These are phyloP conservation scores for Lentinula raphanica DNA, from an alignment of 768 basidiomycete species.

Conservation along the genomic window DNA sequence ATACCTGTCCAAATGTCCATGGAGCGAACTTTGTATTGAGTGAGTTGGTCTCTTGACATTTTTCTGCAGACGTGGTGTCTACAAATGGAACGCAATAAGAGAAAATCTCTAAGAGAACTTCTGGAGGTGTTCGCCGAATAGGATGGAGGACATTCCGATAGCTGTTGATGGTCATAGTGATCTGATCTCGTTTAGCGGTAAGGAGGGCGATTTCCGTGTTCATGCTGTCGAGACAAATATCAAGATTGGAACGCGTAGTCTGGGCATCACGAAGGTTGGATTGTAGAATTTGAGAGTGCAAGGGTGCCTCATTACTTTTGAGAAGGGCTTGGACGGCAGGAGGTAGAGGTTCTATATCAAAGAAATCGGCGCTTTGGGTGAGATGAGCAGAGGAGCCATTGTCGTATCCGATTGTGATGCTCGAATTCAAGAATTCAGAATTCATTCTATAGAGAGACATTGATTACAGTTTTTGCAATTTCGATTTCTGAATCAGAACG, in stretches of 20 bases:
- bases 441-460: too few species aligned
- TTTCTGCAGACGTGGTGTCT: not conserved
- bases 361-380: not conserved
- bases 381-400: not conserved
- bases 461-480: too few species aligned
- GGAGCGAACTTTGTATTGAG: not conserved
- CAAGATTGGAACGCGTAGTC: not conserved
- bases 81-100: not conserved
- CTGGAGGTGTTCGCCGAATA: not conserved
- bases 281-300: not conserved
- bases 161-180: not conserved
- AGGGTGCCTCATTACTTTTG: not conserved
- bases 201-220: not conserved
- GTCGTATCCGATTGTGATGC: not conserved
- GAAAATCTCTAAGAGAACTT: not conserved
- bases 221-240: not conserved
- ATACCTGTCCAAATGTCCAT: not conserved
- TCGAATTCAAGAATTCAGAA: too few species aligned
- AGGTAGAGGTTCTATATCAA: not conserved
- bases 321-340: not conserved
- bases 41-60: not conserved
- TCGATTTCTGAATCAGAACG: too few species aligned
- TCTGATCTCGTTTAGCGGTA: not conserved
- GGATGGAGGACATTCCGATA: constrained; percentile 2
- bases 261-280: not conserved